Percentiles rank a stretch among this genome's conserved stretches.
These are phyloP conservation scores for Rosa hybrid DNA, from an alignment of 331 rosid genomes.

Conservation along the genomic window DNA sequence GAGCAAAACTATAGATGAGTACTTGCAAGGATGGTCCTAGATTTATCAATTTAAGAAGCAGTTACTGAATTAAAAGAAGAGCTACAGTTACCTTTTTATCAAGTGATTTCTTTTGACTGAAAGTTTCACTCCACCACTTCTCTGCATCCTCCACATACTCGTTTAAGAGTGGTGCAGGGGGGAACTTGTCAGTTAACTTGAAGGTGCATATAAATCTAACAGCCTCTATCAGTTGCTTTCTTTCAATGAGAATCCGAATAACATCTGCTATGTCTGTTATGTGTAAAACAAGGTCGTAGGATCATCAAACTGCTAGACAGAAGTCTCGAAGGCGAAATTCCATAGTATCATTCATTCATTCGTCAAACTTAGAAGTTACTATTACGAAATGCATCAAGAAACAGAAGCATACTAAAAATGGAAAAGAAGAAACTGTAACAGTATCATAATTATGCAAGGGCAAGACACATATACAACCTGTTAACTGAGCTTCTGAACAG, in stretches of 20 bases:
- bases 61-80: background rate
- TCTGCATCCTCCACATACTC: conserved; percentile 27
- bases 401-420: background rate
- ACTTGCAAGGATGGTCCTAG: background rate
- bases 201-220: conserved; percentile 55
- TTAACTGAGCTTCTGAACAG: no score
- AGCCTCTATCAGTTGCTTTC: conserved; percentile 47
- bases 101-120: conserved; percentile 21
- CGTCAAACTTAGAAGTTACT: background rate
- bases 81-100: conserved; percentile 34
- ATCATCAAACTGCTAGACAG: conserved; percentile 13
- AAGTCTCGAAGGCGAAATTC: background rate
- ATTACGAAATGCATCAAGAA: background rate
- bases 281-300: background rate
- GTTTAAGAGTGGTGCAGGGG: conserved; percentile 39
- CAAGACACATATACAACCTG: no score
- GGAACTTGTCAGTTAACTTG: conserved; percentile 40
- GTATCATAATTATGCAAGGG: no score
- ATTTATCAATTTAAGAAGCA: background rate
- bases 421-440: no score
- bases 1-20: conserved; percentile 1
- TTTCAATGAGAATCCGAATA: conserved; percentile 42
- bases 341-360: background rate
- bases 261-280: conserved; percentile 50
- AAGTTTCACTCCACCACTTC: background rate